Conservation (phyloP, 176 grass and related monocot genomes). For the Raddia guianensis region DNA sequence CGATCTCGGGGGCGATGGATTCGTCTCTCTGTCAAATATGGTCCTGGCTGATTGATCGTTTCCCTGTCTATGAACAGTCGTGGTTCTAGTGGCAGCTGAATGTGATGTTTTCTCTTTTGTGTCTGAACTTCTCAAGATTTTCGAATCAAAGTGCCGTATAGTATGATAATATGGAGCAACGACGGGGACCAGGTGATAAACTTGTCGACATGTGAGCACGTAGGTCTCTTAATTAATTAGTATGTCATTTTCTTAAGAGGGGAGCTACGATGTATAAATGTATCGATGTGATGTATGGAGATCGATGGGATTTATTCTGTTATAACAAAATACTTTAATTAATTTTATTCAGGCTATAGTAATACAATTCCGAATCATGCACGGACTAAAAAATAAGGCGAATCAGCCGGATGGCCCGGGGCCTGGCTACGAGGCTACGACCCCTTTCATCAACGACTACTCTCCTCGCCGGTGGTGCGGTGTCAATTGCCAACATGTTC, state of each 20-base stretch:
- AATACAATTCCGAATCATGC: background rate
- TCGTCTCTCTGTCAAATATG: constrained; percentile 10
- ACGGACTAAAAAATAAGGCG: background rate
- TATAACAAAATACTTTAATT: no score
- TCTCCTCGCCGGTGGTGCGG: no score
- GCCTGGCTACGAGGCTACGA: background rate
- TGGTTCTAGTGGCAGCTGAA: background rate
- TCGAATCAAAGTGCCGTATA: background rate
- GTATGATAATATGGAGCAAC: background rate
- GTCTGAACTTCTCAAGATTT: background rate
- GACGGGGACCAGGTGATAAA: background rate
- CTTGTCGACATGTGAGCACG: background rate
- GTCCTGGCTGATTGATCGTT: background rate
- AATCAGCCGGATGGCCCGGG: background rate
- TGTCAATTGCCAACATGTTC: background rate
- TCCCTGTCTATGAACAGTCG: background rate
- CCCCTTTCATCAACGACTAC: background rate
- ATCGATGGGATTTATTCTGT: background rate
- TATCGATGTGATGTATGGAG: background rate
- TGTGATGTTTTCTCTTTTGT: background rate
- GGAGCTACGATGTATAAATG: background rate
- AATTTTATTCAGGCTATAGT: background rate
- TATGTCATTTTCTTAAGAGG: background rate
- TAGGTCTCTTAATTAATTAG: background rate
- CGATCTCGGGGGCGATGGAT: background rate